Percentiles rank a stretch among this genome's conserved stretches.
These are phyloP conservation scores for Fusarium sp. DNA, from an alignment of 2,329 filamentous ascomycete species.

Conservation along the genomic window DNA sequence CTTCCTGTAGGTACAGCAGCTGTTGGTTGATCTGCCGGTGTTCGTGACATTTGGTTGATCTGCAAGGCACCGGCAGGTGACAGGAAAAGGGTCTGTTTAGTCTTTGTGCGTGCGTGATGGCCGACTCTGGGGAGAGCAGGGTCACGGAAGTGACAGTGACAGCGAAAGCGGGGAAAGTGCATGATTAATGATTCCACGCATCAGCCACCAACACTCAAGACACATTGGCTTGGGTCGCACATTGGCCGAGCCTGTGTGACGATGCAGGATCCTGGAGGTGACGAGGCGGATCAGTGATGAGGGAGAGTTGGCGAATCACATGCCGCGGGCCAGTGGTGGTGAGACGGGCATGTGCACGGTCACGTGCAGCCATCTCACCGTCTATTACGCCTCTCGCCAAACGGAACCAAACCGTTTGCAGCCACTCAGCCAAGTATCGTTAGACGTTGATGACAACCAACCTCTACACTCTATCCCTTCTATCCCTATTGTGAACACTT, in stretches of 20 bases:
- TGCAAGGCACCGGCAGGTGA: conserved; percentile 39
- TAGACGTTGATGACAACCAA: background rate
- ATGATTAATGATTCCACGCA: conserved; percentile 11
- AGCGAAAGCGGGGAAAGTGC: conserved; percentile 23
- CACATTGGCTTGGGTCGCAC: conserved; percentile 30
- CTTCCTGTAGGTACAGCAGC: conserved; percentile 15
- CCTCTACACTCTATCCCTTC: background rate
- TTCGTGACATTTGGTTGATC: conserved; percentile 9
- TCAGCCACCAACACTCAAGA: conserved; percentile 35
- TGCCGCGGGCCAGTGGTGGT: conserved; percentile 10
- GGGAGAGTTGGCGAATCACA: conserved; percentile 34
- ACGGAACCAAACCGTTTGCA: conserved; percentile 28
- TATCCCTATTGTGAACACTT: background rate
- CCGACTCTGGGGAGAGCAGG: background rate
- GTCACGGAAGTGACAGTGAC: conserved; percentile 7
- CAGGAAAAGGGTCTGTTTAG: background rate
- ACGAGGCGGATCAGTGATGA: conserved; percentile 28
- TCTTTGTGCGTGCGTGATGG: no score
- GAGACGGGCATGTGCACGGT: conserved; percentile 21
- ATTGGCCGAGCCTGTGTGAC: conserved; percentile 43
- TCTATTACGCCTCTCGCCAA: conserved; percentile 27
- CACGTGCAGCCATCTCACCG: conserved; percentile 41
- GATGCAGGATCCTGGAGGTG: conserved; percentile 37
- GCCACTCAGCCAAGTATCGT: conserved; percentile 12
- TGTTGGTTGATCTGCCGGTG: background rate